A percentile compares a stretch with the other conserved stretches of the same genome.
These are phyloP conservation scores for Leishmania martiniquensis DNA, from an alignment of 208 protist genomes.

Conservation along the genomic window DNA sequence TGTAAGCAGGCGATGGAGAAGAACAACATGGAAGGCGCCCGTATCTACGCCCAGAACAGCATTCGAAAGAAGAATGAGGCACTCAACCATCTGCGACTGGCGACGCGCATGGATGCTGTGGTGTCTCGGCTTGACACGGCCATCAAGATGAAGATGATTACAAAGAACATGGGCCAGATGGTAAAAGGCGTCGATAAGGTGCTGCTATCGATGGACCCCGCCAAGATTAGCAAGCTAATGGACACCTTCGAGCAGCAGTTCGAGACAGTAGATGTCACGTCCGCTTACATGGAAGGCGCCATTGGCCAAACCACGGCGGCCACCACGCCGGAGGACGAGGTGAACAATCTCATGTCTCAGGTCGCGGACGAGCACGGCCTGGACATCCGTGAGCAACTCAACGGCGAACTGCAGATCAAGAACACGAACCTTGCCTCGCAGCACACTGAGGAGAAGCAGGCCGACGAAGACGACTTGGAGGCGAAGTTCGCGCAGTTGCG, in stretches of 20 bases:
- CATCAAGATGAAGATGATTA: constrained; percentile 95
- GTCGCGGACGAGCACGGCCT: constrained; percentile 96
- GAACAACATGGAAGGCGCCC: constrained; percentile 97
- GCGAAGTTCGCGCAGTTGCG: constrained; percentile 74
- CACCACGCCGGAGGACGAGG: constrained; percentile 92
- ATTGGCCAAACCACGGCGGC: constrained; percentile 92
- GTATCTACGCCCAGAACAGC: constrained; percentile 98
- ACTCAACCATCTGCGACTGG: constrained; percentile 96
- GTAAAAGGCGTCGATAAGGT: constrained; percentile 96
- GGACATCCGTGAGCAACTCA: constrained; percentile 78
- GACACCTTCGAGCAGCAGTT: constrained; percentile 98
- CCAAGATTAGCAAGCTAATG: constrained; percentile 93
- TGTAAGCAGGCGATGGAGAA: constrained; percentile 97
- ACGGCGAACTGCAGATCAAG: constrained; percentile 63
- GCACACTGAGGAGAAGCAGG: constrained; percentile 21
- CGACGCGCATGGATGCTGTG: constrained; percentile 97
- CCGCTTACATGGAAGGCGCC: constrained; percentile 93
- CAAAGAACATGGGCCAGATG: constrained; percentile 95
- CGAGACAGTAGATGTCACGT: constrained; percentile 96
- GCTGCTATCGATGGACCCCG: constrained; percentile 93
- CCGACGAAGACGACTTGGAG: constrained; percentile 61
- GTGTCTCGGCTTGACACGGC: constrained; percentile 95
- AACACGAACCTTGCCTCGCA: constrained; percentile 20
- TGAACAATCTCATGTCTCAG: constrained; percentile 93
- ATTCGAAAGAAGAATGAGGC: constrained; percentile 98